phyloP scores from a whole-genome alignment of 495 filamentous ascomycete genomes.

The Aspergillus sclerotiicarbonarius region DNA sequence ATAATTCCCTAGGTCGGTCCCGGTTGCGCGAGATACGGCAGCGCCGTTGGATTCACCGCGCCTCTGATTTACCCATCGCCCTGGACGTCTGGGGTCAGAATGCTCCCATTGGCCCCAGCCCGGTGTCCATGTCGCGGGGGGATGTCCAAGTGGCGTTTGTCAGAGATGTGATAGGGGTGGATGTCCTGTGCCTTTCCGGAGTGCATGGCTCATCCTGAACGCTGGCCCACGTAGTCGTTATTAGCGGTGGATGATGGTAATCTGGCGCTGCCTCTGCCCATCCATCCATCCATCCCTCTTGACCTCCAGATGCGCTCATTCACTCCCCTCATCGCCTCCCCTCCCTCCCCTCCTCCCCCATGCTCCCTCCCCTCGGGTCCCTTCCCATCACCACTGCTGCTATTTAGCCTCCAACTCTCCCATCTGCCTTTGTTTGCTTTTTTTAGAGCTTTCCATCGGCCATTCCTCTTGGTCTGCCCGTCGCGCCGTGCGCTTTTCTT shows the following conservation, averaged over 20 bases:
- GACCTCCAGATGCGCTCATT: conserved; percentile 3
- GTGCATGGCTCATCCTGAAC: conserved; percentile 25
- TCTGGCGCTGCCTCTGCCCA: background rate
- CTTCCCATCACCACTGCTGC: background rate
- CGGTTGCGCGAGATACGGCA: conserved; percentile 13
- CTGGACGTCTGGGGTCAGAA: conserved; percentile 18
- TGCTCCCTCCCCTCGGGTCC: background rate
- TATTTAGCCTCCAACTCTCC: background rate
- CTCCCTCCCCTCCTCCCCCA: conserved; percentile 1
- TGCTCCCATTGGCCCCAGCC: conserved; percentile 25
- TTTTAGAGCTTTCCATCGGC: conserved; percentile 5
- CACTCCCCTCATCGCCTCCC: conserved; percentile 8
- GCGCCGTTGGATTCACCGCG: conserved; percentile 15
- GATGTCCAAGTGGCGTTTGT: conserved; percentile 30
- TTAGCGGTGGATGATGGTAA: conserved; percentile 11
- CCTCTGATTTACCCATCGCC: conserved; percentile 5
- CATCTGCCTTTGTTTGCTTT: conserved; percentile 14
- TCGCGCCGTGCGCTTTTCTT: conserved; percentile 2
- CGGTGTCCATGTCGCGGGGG: conserved; percentile 13
- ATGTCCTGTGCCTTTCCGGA: conserved; percentile 37
- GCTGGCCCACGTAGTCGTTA: conserved; percentile 21
- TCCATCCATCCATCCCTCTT: conserved; percentile 1
- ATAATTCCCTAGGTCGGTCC: conserved; percentile 1
- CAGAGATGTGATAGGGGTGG: conserved; percentile 30
- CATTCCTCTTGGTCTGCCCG: conserved; percentile 10